phyloP scores from a whole-genome alignment of 192 early-diverging fungal species.

The Funneliformis mosseae region DNA sequence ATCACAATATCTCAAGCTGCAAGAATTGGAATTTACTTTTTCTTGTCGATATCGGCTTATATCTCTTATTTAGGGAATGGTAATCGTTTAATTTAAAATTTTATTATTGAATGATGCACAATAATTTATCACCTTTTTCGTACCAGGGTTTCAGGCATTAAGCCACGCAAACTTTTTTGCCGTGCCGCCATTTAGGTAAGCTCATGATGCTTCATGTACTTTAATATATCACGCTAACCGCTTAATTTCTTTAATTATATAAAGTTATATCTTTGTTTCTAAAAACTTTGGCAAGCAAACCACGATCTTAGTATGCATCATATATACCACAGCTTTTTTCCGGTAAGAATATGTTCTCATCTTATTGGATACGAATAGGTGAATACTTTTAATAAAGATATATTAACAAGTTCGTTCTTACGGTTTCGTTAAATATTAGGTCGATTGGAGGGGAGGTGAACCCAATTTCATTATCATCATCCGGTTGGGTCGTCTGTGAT shows the following conservation, averaged over 20 bases:
- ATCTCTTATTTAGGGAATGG: background rate
- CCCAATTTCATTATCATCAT: background rate
- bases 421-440: background rate
- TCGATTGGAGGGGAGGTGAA: background rate
- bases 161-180: conserved; percentile 23
- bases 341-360: background rate
- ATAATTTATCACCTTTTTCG: background rate
- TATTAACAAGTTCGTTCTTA: background rate
- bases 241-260: background rate
- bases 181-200: conserved; percentile 6
- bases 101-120: background rate
- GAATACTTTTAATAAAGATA: background rate
- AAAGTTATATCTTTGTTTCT: conserved; percentile 19
- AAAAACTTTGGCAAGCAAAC: conserved; percentile 11
- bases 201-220: background rate
- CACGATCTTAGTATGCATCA: conserved; percentile 7
- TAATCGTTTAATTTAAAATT: background rate
- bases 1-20: conserved; percentile 7
- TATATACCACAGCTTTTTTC: background rate
- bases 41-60: background rate
- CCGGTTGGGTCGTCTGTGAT: background rate
- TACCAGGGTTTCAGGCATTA: background rate
- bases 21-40: background rate
- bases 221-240: background rate
- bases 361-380: background rate